Conservation (phyloP, 352 stramenopile species). For the Phytophthora melonis region DNA sequence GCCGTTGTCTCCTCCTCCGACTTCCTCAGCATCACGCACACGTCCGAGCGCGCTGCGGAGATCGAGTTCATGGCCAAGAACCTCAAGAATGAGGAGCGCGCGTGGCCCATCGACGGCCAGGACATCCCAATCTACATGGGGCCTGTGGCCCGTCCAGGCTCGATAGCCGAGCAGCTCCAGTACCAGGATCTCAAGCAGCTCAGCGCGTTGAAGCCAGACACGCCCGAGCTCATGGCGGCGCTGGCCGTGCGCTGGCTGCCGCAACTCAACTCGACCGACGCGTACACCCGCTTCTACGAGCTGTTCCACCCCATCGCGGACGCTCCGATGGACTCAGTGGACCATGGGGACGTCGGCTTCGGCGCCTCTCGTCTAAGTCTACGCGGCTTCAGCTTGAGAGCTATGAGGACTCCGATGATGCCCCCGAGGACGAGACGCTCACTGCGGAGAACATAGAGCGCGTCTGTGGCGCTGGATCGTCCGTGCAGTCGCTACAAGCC, state of each 20-base stretch:
- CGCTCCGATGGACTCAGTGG: slow-evolving; percentile 24
- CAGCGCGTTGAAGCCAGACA: slow-evolving; percentile 29
- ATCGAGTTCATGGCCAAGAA: slow-evolving; percentile 30
- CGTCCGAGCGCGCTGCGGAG: slow-evolving; percentile 18
- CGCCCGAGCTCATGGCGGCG: slow-evolving; percentile 27
- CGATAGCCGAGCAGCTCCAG: slow-evolving; percentile 38
- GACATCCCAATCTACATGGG: slow-evolving; percentile 46
- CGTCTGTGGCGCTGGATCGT: slow-evolving; percentile 41
- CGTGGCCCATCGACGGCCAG: slow-evolving; percentile 32
- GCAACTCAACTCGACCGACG: slow-evolving; percentile 27
- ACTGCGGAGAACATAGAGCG: slow-evolving; percentile 35
- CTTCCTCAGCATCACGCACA: slow-evolving; percentile 32
- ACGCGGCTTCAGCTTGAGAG: slow-evolving; percentile 56
- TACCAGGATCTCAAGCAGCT: slow-evolving; percentile 33
- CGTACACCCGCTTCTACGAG: slow-evolving; percentile 45
- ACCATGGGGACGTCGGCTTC: slow-evolving; percentile 55
- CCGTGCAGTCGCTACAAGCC: slow-evolving; percentile 22
- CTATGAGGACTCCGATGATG: slow-evolving; percentile 15
- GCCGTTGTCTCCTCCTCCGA: background rate
- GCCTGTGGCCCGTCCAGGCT: slow-evolving; percentile 36
- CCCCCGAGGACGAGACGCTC: slow-evolving; percentile 36
- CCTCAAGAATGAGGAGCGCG: slow-evolving; percentile 42
- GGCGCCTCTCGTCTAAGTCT: slow-evolving; percentile 50
- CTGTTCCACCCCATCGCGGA: slow-evolving; percentile 33
- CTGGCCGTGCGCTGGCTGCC: slow-evolving; percentile 27